These are phyloP conservation scores for Neoscytalidium dimidiatum DNA, from an alignment of 2,329 filamentous ascomycete species.

Conservation along the genomic window DNA sequence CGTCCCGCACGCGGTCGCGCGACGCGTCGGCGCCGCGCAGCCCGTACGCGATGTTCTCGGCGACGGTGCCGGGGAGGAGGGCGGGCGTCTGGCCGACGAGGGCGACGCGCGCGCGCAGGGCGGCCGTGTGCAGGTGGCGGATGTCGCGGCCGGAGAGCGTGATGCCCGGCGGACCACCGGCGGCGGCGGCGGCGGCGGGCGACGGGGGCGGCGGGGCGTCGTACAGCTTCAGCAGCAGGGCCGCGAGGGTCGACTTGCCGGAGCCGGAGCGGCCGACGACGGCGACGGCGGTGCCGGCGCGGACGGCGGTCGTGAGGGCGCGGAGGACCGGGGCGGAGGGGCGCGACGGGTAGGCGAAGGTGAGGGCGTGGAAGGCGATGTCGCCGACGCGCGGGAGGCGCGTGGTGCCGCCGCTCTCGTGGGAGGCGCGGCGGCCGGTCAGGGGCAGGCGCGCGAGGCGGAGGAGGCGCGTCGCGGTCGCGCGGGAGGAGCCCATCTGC, in stretches of 20 bases:
- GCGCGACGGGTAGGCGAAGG: conserved; percentile 71
- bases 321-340: conserved; percentile 58
- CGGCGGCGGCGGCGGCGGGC: conserved; percentile 6
- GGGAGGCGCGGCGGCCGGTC: conserved; percentile 56
- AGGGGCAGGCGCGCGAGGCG: conserved; percentile 64
- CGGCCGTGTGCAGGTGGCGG: conserved; percentile 58
- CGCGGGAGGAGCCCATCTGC: conserved; percentile 73
- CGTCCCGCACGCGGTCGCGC: conserved; percentile 46
- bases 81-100: conserved; percentile 72
- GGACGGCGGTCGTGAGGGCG: conserved; percentile 66
- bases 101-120: conserved; percentile 63
- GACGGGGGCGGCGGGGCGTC: no score
- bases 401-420: conserved; percentile 58
- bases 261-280: conserved; percentile 83
- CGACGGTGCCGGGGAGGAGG: conserved; percentile 76
- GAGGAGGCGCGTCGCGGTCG: conserved; percentile 72
- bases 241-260: conserved; percentile 85
- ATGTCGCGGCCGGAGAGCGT: conserved; percentile 63
- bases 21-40: conserved; percentile 57
- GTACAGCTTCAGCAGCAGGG: conserved; percentile 75
- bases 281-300: conserved; percentile 66
- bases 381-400: conserved; percentile 49
- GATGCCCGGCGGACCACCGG: conserved; percentile 44
- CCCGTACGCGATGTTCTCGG: conserved; percentile 82
- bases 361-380: conserved; percentile 62